Conservation (phyloP, 2,329 filamentous ascomycete species). For the Cladophialophora chaetospira region DNA sequence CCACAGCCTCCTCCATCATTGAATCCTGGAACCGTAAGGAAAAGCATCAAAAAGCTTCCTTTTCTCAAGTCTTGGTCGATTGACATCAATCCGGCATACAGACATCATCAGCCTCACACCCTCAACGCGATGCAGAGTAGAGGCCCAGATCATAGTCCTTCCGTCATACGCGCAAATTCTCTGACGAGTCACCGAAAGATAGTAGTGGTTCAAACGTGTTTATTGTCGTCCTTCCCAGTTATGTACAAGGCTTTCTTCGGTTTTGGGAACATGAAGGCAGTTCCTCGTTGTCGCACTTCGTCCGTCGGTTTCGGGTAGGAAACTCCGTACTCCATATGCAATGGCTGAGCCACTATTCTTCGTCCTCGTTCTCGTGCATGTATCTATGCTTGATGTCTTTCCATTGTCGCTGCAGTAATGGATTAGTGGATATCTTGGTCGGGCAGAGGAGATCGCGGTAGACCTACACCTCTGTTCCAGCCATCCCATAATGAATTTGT, state of each 20-base stretch:
- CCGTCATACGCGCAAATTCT: too few species aligned
- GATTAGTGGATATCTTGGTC: conserved; percentile 7
- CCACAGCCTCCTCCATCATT: too few species aligned
- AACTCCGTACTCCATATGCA: conserved; percentile 1
- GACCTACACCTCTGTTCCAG: conserved; percentile 86
- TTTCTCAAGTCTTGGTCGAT: too few species aligned
- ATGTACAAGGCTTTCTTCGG: conserved; percentile 23
- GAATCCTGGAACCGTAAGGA: too few species aligned
- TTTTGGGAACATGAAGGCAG: background rate
- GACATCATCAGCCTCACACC: too few species aligned
- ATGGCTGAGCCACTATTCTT: conserved; percentile 43
- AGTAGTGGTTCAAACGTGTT: background rate
- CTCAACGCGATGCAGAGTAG: too few species aligned
- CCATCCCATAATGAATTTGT: conserved; percentile 84
- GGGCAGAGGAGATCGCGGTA: background rate
- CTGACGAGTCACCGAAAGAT: too few species aligned
- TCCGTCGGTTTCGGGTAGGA: background rate
- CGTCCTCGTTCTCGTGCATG: conserved; percentile 68
- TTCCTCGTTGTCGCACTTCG: background rate
- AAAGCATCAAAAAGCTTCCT: too few species aligned
- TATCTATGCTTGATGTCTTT: conserved; percentile 97
- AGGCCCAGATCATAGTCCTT: too few species aligned
- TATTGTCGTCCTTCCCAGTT: conserved; percentile 16
- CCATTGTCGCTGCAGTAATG: conserved; percentile 81
- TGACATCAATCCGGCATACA: too few species aligned